Percentiles rank a stretch among this genome's conserved stretches.
phyloP scores from a whole-genome alignment of 1,139 yeast genomes.

The Hemisphaericaspora lyxosophila region DNA sequence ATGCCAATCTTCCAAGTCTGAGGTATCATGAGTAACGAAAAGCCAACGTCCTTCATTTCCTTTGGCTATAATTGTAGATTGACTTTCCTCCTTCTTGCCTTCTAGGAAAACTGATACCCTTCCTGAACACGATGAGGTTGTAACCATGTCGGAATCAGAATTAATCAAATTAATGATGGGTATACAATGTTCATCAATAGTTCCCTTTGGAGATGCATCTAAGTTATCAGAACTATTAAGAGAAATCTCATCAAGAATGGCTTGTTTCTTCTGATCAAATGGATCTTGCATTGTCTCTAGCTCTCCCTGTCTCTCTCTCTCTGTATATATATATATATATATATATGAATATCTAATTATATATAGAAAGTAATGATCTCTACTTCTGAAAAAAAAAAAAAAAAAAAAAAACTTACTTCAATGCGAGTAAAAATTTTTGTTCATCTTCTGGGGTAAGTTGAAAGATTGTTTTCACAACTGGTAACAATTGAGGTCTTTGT shows the following conservation, averaged over 20 bases:
- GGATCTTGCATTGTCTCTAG: conserved; percentile 40
- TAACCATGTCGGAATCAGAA: conserved; percentile 63
- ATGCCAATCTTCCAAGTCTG: conserved; percentile 55
- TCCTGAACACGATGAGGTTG: conserved; percentile 89
- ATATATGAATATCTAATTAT: too few species aligned
- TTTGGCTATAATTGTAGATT: conserved; percentile 68
- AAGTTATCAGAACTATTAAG: conserved; percentile 43
- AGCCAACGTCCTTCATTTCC: conserved; percentile 85
- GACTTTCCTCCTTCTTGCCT: conserved; percentile 42
- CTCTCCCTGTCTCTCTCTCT: neutral
- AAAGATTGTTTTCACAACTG: conserved; percentile 77
- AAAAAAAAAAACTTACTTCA: conserved; percentile 32
- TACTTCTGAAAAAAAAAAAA: too few species aligned
- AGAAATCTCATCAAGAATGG: conserved; percentile 56
- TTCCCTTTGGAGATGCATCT: conserved; percentile 83
- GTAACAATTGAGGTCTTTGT: conserved; percentile 80
- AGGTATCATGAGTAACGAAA: conserved; percentile 71
- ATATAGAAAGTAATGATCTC: neutral
- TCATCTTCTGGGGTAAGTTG: conserved; percentile 71
- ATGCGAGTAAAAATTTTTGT: conserved; percentile 61
- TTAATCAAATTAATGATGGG: conserved; percentile 74
- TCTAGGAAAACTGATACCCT: conserved; percentile 79
- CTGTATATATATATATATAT: conserved; percentile 1
- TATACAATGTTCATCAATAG: conserved; percentile 67
- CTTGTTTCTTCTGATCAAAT: conserved; percentile 66